phyloP scores from a whole-genome alignment of 2,329 filamentous ascomycete genomes.

The Chrysosporium keratinophilum region DNA sequence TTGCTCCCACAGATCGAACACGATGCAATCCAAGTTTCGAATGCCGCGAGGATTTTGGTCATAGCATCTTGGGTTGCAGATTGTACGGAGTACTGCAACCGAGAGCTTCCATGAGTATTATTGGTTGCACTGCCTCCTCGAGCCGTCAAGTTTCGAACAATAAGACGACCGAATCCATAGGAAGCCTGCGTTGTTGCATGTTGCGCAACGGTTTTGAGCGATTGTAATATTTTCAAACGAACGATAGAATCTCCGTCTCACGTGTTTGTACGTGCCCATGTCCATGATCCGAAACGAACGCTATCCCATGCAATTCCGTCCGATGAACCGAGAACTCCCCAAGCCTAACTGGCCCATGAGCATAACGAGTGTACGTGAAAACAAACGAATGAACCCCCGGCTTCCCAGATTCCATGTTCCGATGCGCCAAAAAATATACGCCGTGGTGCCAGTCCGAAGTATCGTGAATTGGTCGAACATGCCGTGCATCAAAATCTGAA shows the following conservation, averaged over 20 bases:
- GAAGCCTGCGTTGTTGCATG: neutral
- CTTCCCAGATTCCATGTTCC: neutral
- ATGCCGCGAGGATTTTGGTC: neutral
- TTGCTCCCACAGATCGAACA: neutral
- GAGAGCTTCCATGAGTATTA: neutral
- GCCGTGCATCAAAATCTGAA: neutral
- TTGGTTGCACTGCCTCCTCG: neutral
- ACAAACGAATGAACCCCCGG: conserved; percentile 17
- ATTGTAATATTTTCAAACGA: conserved; percentile 7
- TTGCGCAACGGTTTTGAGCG: neutral
- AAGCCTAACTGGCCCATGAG: conserved; percentile 10
- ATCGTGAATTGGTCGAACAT: neutral
- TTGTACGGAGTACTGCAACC: neutral
- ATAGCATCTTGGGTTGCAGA: neutral
- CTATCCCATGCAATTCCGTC: conserved; percentile 10
- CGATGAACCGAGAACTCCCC: conserved; percentile 7
- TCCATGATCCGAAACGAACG: conserved; percentile 10
- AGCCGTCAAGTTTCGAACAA: neutral
- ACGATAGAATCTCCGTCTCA: conserved; percentile 3
- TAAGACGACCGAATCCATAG: neutral
- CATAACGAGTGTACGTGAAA: conserved; percentile 21
- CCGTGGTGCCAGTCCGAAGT: conserved; percentile 1
- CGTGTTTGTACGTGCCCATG: conserved; percentile 12
- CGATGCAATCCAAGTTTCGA: neutral
- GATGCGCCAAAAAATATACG: conserved; percentile 7